Evolutionary conservation across 495 filamentous ascomycete genomes (phyloP).

Genomic region (Poronia punctata): DNA sequence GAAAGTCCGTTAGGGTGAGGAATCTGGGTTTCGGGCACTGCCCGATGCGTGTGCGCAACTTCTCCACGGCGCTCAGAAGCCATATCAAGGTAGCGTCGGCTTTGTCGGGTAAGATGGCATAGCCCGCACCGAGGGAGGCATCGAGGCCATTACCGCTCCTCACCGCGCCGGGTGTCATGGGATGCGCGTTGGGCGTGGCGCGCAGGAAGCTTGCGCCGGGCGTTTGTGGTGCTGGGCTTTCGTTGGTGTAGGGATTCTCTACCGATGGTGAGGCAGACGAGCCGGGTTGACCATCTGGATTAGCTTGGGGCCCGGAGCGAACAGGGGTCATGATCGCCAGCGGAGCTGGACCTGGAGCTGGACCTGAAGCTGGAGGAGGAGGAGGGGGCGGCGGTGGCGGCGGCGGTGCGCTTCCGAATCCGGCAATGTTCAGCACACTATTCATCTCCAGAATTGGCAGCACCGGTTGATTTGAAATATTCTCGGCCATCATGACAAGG

Average conservation of each 20-base stretch:
- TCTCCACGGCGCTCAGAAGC: conserved; percentile 22
- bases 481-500: conserved; percentile 23
- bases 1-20: conserved; percentile 23
- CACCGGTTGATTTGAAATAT: conserved; percentile 23
- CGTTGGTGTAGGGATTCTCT: too few relatives aligned
- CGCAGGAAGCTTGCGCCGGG: not conserved
- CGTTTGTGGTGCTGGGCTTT: too few relatives aligned
- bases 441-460: conserved; percentile 26
- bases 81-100: conserved; percentile 21
- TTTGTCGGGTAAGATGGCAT: conserved; percentile 25
- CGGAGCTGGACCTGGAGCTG: too few relatives aligned
- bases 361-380: not conserved
- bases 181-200: not conserved
- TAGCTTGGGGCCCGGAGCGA: too few relatives aligned
- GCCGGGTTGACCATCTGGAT: too few relatives aligned
- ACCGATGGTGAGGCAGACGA: too few relatives aligned
- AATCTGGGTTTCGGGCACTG: conserved; percentile 18
- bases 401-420: not conserved
- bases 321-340: too few relatives aligned
- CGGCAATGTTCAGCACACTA: conserved; percentile 12
- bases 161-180: not conserved
- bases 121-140: conserved; percentile 21
- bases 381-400: conserved; percentile 2
- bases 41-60: conserved; percentile 19
- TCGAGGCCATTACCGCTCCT: conserved; percentile 11